Conservation (phyloP, 768 basidiomycete genomes). For the Sarcodon aspratus region DNA sequence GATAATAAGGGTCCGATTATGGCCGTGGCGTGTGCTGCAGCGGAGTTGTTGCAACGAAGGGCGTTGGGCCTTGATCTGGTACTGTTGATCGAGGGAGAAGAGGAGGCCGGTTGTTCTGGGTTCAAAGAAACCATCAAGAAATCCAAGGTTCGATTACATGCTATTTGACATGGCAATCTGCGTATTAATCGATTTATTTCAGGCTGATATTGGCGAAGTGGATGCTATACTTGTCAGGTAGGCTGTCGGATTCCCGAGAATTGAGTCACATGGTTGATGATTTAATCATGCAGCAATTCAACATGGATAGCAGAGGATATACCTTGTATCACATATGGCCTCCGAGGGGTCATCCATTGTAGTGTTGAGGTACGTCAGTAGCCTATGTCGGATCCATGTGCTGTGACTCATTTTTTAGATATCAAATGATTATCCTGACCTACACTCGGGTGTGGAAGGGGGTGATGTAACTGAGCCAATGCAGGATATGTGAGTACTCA, state of each 20-base stretch:
- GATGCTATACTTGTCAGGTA: slow-evolving; percentile 87
- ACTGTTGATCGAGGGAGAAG: slow-evolving; percentile 91
- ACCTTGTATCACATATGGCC: slow-evolving; percentile 91
- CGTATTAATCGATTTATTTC: neutral
- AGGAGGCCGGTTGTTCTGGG: slow-evolving; percentile 87
- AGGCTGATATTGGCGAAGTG: slow-evolving; percentile 77
- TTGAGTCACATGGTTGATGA: neutral
- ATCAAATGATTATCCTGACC: slow-evolving; percentile 59
- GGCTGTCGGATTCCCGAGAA: neutral
- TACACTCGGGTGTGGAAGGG: slow-evolving; percentile 92
- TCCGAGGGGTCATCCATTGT: slow-evolving; percentile 90
- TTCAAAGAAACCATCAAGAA: slow-evolving; percentile 67
- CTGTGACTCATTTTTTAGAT: slow-evolving; percentile 33
- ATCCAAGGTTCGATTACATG: slow-evolving; percentile 46
- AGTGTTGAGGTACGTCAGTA: slow-evolving; percentile 45
- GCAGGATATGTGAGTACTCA: slow-evolving; percentile 66
- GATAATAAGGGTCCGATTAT: slow-evolving; percentile 96
- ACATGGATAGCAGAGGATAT: slow-evolving; percentile 92
- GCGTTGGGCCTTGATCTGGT: slow-evolving; percentile 80
- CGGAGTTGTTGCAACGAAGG: slow-evolving; percentile 60
- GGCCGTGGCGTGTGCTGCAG: slow-evolving; percentile 83
- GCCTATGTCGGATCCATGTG: neutral
- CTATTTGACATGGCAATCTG: neutral
- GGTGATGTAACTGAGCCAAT: slow-evolving; percentile 85
- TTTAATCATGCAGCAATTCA: slow-evolving; percentile 53